Evolutionary conservation across 805 yeast species (phyloP), one percentile per base, ranked within the genome.

Genomic region (Candida ascalaphidarum): DNA sequence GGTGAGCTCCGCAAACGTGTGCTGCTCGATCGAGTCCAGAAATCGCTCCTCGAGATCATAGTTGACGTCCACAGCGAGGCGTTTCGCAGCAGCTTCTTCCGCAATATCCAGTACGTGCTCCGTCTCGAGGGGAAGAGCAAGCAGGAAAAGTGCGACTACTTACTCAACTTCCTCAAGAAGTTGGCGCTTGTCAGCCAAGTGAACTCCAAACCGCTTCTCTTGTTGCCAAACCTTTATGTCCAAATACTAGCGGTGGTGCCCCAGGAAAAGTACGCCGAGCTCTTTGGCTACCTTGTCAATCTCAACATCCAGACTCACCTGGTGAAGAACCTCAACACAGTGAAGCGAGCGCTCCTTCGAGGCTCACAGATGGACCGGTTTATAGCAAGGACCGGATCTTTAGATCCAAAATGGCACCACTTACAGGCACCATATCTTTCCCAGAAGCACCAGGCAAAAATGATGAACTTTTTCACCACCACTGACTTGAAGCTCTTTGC

Each of bases 331-430:
- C 30, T 48, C 21, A 30, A 41, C 12, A 17, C 23, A 1, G 23
- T 61, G 18, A 53, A 51, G 24, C 31, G 36, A 14, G 32, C 39
- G 6, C 44, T 61, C 13, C 29, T 42, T 14, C 32, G 30, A 5
- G 64, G 68, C 5, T 39, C 54, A 2, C 43, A 48, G 18, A 21
- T 52, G 11, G 65, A 59, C 3, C 45, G 44, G 25, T 52, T 50
- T 29, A 46, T 58, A 4, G 50, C 48, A 7, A 37, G 65, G 25
- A 58, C 68, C 3, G 68, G 68, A 2, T 39, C 48, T 28, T 26
- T 55, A 5, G 38, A 48, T 19, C 50, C 65, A 4, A 51, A 50
- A 28, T 59, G 65, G 65, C 65, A 61, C 31, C 48, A 58, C 32
- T 43, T 52, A 1, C 40, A 48, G 14, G 36, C 33, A 22, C 32